Base-by-base conservation (phyloP, 768 basidiomycete species). In the Pleurotus salmoneostramineus region DNA sequence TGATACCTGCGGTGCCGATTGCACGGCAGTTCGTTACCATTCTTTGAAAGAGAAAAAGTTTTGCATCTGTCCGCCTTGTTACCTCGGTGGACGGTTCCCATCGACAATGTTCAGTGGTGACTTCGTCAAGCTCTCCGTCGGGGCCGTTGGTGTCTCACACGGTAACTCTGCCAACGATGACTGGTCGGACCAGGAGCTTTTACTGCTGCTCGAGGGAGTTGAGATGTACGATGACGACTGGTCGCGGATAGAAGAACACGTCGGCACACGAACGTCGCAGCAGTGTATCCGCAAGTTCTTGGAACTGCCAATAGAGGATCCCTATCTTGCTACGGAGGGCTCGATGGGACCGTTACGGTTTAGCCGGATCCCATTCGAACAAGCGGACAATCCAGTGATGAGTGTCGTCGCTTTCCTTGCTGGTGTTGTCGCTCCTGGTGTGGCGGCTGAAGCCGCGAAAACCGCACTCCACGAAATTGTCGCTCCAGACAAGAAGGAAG, bases 161-260 rank as follows among this genome's bases (percentile, higher is more conserved):
- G 68, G 78, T 33, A 73, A 71, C 10, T 65, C 71, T 0, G 62
- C 60, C 12, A 79, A 78, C 32, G 87, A 86, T 56, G 85, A 89
- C 59, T 99, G 97, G 97, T 80, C 85, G 1, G 95, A 97, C 68
- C 89, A 95, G 68, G 97, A 99, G 71, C 79, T 88, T 15, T 72
- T 99, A 7, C 72, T 91, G 6, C 77, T 99, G 4, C 79, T 99
- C n/a, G 97, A 99, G 70, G 97, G 88, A 12, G 84, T 99, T 44
- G 97, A 99, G 72, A 97, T 99, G 93, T 93, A 87, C 69, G 94
- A 97, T 63, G 96, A 98, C 66, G 96, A 98, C 66, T 99, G 96
- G 96, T 85, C 85, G 17, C 82, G 84, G 50, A 87, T 98, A 61
- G 89, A 95, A 63, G 91, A 94, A 63, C 95, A 98, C 68, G 95